A percentile compares a stretch with the other conserved stretches of the same genome.
Evolutionary conservation across 2,329 filamentous ascomycete species (phyloP).

Genomic region (Aureobasidium sp.): DNA sequence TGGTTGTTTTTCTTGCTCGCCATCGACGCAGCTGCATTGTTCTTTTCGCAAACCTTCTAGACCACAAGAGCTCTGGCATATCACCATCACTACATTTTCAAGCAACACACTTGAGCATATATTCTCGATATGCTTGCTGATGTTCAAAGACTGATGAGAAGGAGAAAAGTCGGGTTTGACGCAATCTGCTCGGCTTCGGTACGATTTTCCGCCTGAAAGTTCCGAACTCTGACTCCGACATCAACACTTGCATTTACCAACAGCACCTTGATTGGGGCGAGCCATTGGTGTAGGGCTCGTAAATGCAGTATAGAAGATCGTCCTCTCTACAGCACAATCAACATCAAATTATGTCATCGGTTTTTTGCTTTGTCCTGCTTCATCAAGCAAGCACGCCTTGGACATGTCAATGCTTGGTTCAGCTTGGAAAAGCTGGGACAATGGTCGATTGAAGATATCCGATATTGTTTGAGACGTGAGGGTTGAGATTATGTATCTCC

Average conservation of each 20-base stretch:
- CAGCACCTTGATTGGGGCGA: not conserved
- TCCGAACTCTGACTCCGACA: not conserved
- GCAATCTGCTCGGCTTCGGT: constrained; percentile 4
- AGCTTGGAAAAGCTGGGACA: not conserved
- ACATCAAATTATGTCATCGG: not conserved
- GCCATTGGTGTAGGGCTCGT: not conserved
- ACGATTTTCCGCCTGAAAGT: constrained; percentile 1
- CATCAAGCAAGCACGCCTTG: not conserved
- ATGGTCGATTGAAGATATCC: not conserved
- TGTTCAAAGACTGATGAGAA: not conserved
- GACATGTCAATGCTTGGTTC: not conserved
- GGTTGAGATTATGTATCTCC: not conserved
- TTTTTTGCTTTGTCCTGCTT: not conserved
- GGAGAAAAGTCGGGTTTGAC: constrained; percentile 8
- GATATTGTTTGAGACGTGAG: not conserved
- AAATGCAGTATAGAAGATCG: not conserved
- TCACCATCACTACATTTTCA: not conserved
- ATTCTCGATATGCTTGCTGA: not conserved
- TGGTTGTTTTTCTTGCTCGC: not conserved
- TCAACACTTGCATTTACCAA: not conserved
- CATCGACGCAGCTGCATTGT: not conserved
- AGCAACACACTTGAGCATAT: not conserved
- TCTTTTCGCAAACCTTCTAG: not conserved
- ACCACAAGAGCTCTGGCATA: not conserved
- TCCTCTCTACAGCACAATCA: not conserved